Evolutionary conservation across 2,329 filamentous ascomycete genomes (phyloP), one percentile per base, ranked within the genome.

Genomic region (Colletotrichum brevisporum): DNA sequence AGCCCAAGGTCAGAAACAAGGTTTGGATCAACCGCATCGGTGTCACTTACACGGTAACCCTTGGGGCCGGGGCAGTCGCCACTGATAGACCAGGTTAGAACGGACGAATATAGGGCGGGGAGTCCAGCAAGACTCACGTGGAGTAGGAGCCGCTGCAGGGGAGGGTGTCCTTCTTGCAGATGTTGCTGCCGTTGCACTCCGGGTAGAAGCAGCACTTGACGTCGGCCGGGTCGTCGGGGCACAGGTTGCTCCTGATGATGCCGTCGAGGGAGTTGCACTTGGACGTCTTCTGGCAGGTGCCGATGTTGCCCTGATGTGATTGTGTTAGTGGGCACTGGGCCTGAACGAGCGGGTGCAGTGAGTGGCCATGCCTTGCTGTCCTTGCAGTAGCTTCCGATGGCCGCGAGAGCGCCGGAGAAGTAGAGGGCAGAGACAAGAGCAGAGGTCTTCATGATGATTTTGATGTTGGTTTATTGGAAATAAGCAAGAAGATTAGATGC

Each of bases 191-290:
- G 45, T 67, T 69, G 52, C 67, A 69, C 21, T 62, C 50, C 18
- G 67, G 67, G 13, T 62, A 67, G 43, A 69, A 61, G 53, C 67
- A 69, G 53, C 67, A 69, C 36, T 68, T 69, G 15, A 67, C 67
- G n/a, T 67, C 50, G 21, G 26, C 52, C 15, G 67, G 67, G 41
- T 69, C 67, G 45, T 69, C 47, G 43, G 67, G 67, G 27, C 67
- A 69, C 12, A 62, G 57, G 10, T 67, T 63, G 51, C 50, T 69
- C 51, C 45, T 55, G 18, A 52, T 62, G 52, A 39, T 51, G 5
- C 67, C 67, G 27, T 69, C 51, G 3, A 67, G 63, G 13, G 50
- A 61, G 6, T 31, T 67, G 8, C 67, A 69, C 56, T 67, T 67
- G 45, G 26, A 62, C 21, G 57, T 67, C 39, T 62, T 62, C 41